Evolutionary conservation across 129 eudicot genomes (phyloP).

Genomic region (Arctium lappa): DNA sequence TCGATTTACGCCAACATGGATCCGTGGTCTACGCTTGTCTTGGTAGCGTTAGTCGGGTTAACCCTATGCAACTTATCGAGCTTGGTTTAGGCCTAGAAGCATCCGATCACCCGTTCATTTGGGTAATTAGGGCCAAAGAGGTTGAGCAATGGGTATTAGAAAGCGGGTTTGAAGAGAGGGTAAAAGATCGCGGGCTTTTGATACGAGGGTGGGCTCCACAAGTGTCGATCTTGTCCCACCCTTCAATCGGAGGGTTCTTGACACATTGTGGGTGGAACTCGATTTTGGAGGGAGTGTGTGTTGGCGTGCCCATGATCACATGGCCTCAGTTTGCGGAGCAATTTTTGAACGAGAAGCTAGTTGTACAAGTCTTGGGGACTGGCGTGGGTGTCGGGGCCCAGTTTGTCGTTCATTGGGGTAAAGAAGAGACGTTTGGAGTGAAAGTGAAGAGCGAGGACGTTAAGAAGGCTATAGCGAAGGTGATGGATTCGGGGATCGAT

Average conservation of each 20-base stretch:
- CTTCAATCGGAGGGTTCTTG: slow-evolving; percentile 17
- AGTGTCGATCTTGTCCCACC: slow-evolving; percentile 17
- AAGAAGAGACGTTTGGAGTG: slow-evolving; percentile 9
- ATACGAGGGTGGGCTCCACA: slow-evolving; percentile 31
- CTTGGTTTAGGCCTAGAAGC: slow-evolving; percentile 57
- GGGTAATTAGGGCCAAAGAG: slow-evolving; percentile 20
- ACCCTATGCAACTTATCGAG: slow-evolving; percentile 39
- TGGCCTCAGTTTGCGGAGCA: slow-evolving; percentile 29
- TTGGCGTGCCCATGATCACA: slow-evolving; percentile 23
- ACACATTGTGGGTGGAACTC: slow-evolving; percentile 32
- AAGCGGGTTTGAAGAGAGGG: slow-evolving; percentile 19
- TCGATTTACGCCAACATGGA: slow-evolving; percentile 22
- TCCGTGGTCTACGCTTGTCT: slow-evolving; percentile 44
- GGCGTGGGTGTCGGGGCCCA: slow-evolving; percentile 19
- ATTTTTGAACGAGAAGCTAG: slow-evolving; percentile 15
- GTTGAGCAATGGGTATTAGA: slow-evolving; percentile 18
- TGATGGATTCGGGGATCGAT: slow-evolving; percentile 29
- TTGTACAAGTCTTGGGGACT: slow-evolving; percentile 11
- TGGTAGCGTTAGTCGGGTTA: slow-evolving; percentile 10
- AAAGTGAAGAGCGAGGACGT: slow-evolving; percentile 29
- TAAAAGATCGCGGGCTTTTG: slow-evolving; percentile 14
- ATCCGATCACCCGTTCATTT: slow-evolving; percentile 44
- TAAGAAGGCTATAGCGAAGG: slow-evolving; percentile 22
- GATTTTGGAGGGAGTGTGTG: slow-evolving; percentile 6
- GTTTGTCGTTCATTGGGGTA: slow-evolving; percentile 14